Base-by-base conservation (phyloP, 495 filamentous ascomycete genomes). In the Lindgomyces ingoldianus region DNA sequence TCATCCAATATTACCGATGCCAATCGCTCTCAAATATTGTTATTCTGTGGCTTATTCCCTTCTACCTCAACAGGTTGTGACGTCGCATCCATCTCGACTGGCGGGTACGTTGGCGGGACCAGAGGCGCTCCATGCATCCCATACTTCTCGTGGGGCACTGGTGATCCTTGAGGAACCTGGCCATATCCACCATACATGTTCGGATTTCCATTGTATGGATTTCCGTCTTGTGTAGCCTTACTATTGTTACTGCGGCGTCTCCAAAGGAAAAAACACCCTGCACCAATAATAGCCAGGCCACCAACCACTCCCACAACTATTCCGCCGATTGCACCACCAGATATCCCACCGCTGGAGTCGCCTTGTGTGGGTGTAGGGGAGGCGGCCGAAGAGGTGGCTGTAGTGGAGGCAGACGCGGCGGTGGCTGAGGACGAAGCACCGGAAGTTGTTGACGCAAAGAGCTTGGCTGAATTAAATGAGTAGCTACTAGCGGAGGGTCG, bases 231-330 rank as follows among this genome's bases (percentile, higher is more conserved):
- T 22, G 19, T 24, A 19, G 24, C 46, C 2, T 36, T n/a, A 12
- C 41, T 57, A 10, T 25, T 45, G 3, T 46, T 57, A 14, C 36
- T 21, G 3, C 39, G 54, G 3, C 39, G 16, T 14, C 33, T 39
- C 54, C 54, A 57, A 36, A 22, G 27, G 54, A 57, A 57, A 4
- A 33, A 29, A 14, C 33, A 39, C 8, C 36, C 54, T 2, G 29
- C 11, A 36, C 36, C 54, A 36, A 57, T 46, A 19, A 57, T 8
- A 3, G 54, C 54, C 3, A 57, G 54, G 18, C 33, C 39, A 10
- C 18, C 54, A 10, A 57, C 24, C 29, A 46, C 54, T 16, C 54
- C 54, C 16, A 57, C 41, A 18, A 57, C 54, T n/a, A 57, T 57
- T 18, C 54, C 54, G 12, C 36, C 54, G 16, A 57, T 57, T 11